Base-by-base conservation (phyloP, 306 rosid genomes). In the Spatholobus suberectus region DNA sequence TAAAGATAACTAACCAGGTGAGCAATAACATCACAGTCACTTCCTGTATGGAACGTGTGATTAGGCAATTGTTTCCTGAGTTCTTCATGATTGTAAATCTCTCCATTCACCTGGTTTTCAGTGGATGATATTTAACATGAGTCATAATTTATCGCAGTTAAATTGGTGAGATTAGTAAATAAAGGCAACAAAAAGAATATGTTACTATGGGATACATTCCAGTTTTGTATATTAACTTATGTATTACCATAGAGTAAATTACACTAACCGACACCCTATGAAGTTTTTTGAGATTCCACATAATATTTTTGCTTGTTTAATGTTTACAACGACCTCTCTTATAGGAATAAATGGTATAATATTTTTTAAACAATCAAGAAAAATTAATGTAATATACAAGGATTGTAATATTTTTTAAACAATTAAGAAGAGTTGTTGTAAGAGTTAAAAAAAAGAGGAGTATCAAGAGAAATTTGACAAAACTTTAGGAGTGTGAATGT, bases 1-100 rank as follows among this genome's bases (percentile, higher is more conserved):
- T 15, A 57, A 52, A 76, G 83, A 41, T 69, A 37, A 79, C 87
- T 52, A 75, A 94, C 94, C 92, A 94, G 76, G 79, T 94, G 98
- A 0, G 97, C 92, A 86, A 94, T 92, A 35, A 94, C 97, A 85
- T 94, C 97, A 69, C 98, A 94, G 73, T 94, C 98, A 81, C 97
- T 79, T 65, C 90, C 97, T 0, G 98, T 94, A 72, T 86, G 88
- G 84, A 94, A 88, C 75, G 80, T 89, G 89, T 94, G 97, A 82
- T 91, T 82, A 13, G 89, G 80, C 43, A 92, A 78, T 29, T 85
- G 75, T 85, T 87, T 82, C 89, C 97, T 90, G 75, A 94, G 81
- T 32, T 89, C 88, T 75, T 94, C 97, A 77, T 92, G 98, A 73
- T 94, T 94, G 90, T 89, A 94, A 76, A 94, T 92, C 84, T 94